Conservation (phyloP, 2,329 filamentous ascomycete species). For the Penicillium concentricum region DNA sequence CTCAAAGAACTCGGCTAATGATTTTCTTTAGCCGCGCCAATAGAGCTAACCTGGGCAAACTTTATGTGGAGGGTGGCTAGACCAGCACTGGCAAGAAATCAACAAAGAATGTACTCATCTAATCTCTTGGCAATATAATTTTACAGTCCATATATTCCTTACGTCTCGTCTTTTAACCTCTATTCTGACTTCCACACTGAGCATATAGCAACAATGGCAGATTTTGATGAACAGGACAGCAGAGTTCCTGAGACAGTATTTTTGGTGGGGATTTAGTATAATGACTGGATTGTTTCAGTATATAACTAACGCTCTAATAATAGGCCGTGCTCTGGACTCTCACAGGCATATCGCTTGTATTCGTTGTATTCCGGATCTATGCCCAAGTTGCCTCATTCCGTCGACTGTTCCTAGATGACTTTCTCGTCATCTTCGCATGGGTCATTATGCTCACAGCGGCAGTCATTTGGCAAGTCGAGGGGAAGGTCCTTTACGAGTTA, state of each 20-base stretch:
- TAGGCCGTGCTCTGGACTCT: constrained; percentile 15
- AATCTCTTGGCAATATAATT: neutral
- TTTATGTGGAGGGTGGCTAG: neutral
- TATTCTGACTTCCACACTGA: neutral
- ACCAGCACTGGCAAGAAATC: neutral
- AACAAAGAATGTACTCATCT: neutral
- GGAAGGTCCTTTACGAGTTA: constrained; percentile 9
- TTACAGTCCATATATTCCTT: neutral
- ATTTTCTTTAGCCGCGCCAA: neutral
- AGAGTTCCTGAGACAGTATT: constrained; percentile 3
- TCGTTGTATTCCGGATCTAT: constrained; percentile 10
- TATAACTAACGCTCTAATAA: neutral
- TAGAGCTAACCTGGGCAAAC: neutral
- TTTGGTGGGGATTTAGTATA: neutral
- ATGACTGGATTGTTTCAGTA: neutral
- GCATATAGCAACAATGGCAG: neutral
- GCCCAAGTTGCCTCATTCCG: constrained; percentile 12
- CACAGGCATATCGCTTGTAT: constrained; percentile 10
- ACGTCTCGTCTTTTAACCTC: neutral
- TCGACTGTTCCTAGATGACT: constrained; percentile 17
- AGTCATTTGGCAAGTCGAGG: constrained; percentile 18
- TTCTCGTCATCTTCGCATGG: constrained; percentile 15
- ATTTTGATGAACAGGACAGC: neutral
- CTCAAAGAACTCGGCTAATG: neutral
- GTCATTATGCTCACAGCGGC: constrained; percentile 14